These are phyloP conservation scores for Suhomyces ambrosiae DNA, from an alignment of 1,139 yeast species.

Conservation along the genomic window DNA sequence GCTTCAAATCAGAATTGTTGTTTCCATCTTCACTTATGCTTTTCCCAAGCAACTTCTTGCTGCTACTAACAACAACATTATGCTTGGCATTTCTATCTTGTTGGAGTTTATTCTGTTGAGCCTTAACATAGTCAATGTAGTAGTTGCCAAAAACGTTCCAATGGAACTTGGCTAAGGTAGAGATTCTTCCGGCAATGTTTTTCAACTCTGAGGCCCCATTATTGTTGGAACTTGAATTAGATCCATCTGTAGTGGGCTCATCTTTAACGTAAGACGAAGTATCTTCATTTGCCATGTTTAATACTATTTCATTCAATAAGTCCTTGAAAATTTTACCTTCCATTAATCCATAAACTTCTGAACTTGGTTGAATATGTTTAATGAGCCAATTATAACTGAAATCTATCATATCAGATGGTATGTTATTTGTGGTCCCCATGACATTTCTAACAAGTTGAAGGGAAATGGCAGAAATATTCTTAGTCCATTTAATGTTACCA, in stretches of 20 bases:
- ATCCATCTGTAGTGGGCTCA: constrained; percentile 2
- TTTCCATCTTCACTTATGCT: constrained; percentile 14
- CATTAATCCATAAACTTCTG: constrained; percentile 77
- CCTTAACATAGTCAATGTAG: constrained; percentile 36
- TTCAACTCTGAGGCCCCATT: constrained; percentile 37
- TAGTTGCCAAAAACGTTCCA: constrained; percentile 71
- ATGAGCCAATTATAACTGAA: constrained; percentile 80
- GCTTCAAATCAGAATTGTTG: constrained; percentile 10
- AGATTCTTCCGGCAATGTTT: constrained; percentile 53
- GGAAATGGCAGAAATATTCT: constrained; percentile 72
- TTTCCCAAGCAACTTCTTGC: constrained; percentile 12
- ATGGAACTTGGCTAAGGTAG: constrained; percentile 66
- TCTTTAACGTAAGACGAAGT: constrained; percentile 4
- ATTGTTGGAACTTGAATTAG: constrained; percentile 1
- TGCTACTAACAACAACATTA: constrained; percentile 13
- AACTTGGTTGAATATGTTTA: constrained; percentile 81
- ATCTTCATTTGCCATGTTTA: constrained; percentile 12
- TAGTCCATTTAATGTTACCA: constrained; percentile 90
- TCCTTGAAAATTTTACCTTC: constrained; percentile 67
- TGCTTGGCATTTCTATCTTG: constrained; percentile 20
- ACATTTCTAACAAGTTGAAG: constrained; percentile 64
- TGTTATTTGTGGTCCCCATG: constrained; percentile 18
- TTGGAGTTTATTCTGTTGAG: constrained; percentile 21
- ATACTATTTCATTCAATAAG: constrained; percentile 38
- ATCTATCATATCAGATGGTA: constrained; percentile 52